Percentiles rank a stretch among this genome's conserved stretches.
phyloP scores from a whole-genome alignment of 345 rosid species.

The Syzygium aqueum region DNA sequence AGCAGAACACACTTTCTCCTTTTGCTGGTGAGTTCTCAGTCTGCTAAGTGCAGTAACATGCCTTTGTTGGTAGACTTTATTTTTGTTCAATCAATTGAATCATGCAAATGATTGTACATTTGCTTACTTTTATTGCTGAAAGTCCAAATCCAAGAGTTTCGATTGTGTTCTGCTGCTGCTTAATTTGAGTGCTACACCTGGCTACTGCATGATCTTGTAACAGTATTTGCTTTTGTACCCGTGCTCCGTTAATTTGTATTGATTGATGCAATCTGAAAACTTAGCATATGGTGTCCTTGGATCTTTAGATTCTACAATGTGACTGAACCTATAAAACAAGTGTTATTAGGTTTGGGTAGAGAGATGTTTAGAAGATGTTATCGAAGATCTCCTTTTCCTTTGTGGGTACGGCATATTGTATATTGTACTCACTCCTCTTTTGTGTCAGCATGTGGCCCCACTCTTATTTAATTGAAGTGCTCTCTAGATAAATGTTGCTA shows the following conservation, averaged over 20 bases:
- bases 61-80: background rate
- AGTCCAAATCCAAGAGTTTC: background rate
- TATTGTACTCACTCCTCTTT: background rate
- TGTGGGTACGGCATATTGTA: background rate
- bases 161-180: background rate
- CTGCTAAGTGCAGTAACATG: background rate
- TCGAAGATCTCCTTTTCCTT: background rate
- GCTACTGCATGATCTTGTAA: background rate
- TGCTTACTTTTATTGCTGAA: background rate
- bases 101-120: background rate
- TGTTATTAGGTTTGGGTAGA: background rate
- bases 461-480: background rate
- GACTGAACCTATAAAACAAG: background rate
- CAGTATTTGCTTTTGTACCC: background rate
- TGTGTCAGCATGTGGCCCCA: background rate
- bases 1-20: conserved; percentile 94
- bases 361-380: background rate
- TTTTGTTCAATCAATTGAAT: background rate
- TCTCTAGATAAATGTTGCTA: background rate
- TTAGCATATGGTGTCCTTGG: background rate
- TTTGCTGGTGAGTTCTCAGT: conserved; percentile 66
- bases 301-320: background rate
- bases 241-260: background rate
- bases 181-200: background rate
- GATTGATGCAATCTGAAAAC: background rate